phyloP scores from a whole-genome alignment of 768 basidiomycete species.

The Phylloporus scabripes region DNA sequence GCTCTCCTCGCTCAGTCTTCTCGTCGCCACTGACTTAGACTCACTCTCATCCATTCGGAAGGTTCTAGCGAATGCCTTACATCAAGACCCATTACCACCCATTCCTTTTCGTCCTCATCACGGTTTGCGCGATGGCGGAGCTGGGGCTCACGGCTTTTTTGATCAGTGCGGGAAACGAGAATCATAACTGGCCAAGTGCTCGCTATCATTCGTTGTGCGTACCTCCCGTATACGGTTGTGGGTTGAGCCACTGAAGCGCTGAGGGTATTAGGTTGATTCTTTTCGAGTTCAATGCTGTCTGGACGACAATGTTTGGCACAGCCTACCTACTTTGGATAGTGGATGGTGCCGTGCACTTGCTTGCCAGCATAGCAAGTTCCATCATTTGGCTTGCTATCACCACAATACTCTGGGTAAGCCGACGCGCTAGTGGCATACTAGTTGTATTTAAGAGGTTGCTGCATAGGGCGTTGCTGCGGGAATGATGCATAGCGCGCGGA shows the following conservation, averaged over 20 bases:
- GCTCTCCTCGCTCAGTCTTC: constrained; percentile 7
- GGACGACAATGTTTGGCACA: constrained; percentile 69
- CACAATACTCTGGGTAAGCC: constrained; percentile 59
- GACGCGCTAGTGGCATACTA: background rate
- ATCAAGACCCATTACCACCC: constrained; percentile 56
- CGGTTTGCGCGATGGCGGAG: constrained; percentile 63
- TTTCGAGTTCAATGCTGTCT: constrained; percentile 59
- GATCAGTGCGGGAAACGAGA: constrained; percentile 62
- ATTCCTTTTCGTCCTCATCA: constrained; percentile 58
- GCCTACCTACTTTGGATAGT: constrained; percentile 70
- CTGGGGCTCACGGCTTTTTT: constrained; percentile 71
- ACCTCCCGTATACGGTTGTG: background rate
- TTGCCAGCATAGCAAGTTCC: constrained; percentile 76
- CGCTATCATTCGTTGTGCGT: constrained; percentile 63
- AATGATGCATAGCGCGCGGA: constrained; percentile 58
- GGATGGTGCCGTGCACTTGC: constrained; percentile 56
- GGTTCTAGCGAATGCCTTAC: constrained; percentile 32
- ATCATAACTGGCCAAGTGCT: constrained; percentile 52
- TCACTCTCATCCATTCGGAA: constrained; percentile 6
- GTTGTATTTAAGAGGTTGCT: constrained; percentile 1
- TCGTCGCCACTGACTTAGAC: constrained; percentile 10
- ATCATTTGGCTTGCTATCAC: constrained; percentile 68
- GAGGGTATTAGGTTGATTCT: constrained; percentile 44
- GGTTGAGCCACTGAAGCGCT: constrained; percentile 8
- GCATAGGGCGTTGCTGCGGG: constrained; percentile 62